Conservation (phyloP, 2,329 filamentous ascomycete genomes). For the Fusarium sp. region DNA sequence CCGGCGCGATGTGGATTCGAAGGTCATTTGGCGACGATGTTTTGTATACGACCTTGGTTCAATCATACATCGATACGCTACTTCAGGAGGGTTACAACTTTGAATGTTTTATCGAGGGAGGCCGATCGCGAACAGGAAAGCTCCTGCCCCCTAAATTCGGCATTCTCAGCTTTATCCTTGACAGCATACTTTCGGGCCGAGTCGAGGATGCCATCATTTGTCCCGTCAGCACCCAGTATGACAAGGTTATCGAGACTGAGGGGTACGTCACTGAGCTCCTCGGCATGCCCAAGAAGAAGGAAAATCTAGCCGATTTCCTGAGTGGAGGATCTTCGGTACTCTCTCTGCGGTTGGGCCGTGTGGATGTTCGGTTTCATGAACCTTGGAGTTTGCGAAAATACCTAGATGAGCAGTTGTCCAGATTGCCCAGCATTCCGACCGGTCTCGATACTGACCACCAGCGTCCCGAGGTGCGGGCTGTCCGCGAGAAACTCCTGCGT, state of each 20-base stretch:
- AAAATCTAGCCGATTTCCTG: conserved; percentile 93
- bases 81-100: conserved; percentile 94
- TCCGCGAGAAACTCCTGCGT: conserved; percentile 82
- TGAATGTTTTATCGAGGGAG: conserved; percentile 98
- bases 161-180: conserved; percentile 91
- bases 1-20: conserved; percentile 98
- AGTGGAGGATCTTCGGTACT: conserved; percentile 87
- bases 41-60: conserved; percentile 92
- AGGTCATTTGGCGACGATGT: conserved; percentile 93
- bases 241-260: conserved; percentile 98
- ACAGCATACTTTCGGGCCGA: conserved; percentile 89
- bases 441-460: conserved; percentile 63
- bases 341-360: conserved; percentile 88
- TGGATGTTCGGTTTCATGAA: conserved; percentile 96
- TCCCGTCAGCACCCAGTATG: conserved; percentile 97
- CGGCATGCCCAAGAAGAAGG: conserved; percentile 94
- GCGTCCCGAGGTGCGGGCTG: conserved; percentile 65
- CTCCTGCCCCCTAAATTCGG: conserved; percentile 95
- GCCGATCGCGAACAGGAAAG: conserved; percentile 93
- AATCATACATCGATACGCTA: conserved; percentile 94
- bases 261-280: conserved; percentile 96
- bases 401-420: conserved; percentile 80
- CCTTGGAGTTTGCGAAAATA: conserved; percentile 93
- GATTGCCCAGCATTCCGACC: conserved; percentile 61
- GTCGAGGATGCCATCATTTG: conserved; percentile 94